Evolutionary conservation across 306 rosid species (phyloP).

Genomic region (Hippophae gyantsensis): DNA sequence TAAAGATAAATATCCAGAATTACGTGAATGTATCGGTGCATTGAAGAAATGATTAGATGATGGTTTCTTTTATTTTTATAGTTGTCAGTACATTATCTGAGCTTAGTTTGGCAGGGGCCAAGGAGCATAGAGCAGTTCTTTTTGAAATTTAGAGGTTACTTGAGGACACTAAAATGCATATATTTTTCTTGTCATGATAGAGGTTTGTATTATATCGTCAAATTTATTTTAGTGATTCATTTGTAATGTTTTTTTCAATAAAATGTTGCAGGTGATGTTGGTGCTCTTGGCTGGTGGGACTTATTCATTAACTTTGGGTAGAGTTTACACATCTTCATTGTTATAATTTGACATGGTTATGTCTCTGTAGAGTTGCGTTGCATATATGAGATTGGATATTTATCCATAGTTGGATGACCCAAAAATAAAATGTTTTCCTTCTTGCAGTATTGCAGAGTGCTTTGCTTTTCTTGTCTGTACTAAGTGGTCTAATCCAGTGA

Average conservation of each 20-base stretch:
- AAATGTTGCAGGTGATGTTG: conserved; percentile 62
- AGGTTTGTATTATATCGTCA: background rate
- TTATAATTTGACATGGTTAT: conserved; percentile 14
- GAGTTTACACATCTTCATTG: conserved; percentile 18
- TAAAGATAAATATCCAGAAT: too few relatives aligned
- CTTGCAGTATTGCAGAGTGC: conserved; percentile 84
- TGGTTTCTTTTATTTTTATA: too few relatives aligned
- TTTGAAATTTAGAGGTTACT: background rate
- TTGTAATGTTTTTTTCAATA: conserved; percentile 16
- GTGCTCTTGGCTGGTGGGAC: conserved; percentile 98
- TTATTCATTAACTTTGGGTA: conserved; percentile 91
- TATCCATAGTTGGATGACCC: conserved; percentile 19
- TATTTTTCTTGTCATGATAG: background rate
- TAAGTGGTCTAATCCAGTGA: conserved; percentile 96
- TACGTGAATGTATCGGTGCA: too few relatives aligned
- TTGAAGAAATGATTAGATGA: too few relatives aligned
- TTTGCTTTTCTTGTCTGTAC: conserved; percentile 97
- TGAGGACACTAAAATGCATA: background rate
- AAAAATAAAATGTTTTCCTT: conserved; percentile 1
- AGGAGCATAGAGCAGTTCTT: too few relatives aligned
- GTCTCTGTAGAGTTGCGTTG: conserved; percentile 15
- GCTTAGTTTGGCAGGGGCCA: too few relatives aligned
- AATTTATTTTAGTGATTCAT: conserved; percentile 6
- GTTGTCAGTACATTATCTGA: too few relatives aligned
- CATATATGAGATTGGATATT: conserved; percentile 15